Base-by-base conservation (phyloP, 129 eudicot species). In the Erigeron canadensis region DNA sequence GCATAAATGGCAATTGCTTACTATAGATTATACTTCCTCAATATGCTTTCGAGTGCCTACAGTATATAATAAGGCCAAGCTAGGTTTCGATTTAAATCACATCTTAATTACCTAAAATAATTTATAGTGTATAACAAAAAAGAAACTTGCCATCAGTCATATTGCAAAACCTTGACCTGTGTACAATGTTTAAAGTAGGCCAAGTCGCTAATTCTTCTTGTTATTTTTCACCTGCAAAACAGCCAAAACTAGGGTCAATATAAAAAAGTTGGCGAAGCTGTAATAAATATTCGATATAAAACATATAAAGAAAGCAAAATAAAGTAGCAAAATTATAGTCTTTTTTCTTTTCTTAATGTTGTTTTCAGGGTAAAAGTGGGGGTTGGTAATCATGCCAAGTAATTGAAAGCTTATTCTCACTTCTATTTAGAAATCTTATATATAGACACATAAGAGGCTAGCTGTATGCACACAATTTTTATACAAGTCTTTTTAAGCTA, bases 151-250 rank as follows among this genome's bases (percentile, higher is more conserved):
- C 68, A 64, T 56, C 46, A 63, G 64, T 46, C 68, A 67, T 77
- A 65, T 47, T 6, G 40, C 77, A 67, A 66, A 65, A 48, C 63
- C 65, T 60, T 44, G 78, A 65, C 60, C 60, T 37, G 61, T 11
- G 38, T 57, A 38, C 60, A 23, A 69, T 10, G 63, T 23, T 63
- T 37, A 43, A 39, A 12, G 54, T 62, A 47, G 46, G 58, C 57
- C 16, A 11, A 41, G 28, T 54, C 7, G 13, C 50, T 37, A 53
- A 79, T n/a, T 71, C 21, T 42, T 48, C 44, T 34, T 28, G 61
- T 67, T 11, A 57, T 70, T 54, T 65, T 47, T 59, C 42, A 48
- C 86, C 84, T 79, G 77, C 75, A 79, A 75, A 79, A 83, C 72
- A 70, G 18, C 59, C 71, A 47, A 16, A 69, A 69, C 65, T 60